Evolutionary conservation across 1,139 yeast species (phyloP).

Genomic region (Magnusiomyces clavatus): DNA sequence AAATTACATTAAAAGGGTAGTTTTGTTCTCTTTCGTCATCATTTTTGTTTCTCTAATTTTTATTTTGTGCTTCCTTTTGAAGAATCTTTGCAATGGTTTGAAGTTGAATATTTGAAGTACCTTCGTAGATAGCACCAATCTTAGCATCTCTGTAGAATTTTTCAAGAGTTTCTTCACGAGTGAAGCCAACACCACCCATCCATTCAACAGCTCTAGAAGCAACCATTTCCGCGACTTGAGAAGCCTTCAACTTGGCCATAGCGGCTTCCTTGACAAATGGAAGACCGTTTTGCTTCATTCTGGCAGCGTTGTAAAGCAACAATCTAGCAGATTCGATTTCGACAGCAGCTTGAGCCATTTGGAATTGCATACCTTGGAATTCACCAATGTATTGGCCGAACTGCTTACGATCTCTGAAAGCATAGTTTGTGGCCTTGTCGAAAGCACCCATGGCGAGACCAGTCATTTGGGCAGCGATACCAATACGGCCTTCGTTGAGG

Average conservation of each 20-base stretch:
- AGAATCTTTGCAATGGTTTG: constrained; percentile 38
- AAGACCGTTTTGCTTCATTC: constrained; percentile 37
- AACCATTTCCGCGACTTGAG: constrained; percentile 37
- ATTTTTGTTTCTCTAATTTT: no score
- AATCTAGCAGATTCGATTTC: constrained; percentile 41
- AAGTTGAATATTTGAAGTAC: constrained; percentile 39
- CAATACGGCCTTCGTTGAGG: constrained; percentile 40
- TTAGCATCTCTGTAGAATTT: constrained; percentile 40
- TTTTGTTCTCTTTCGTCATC: no score
- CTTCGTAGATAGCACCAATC: constrained; percentile 41
- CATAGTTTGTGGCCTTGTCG: constrained; percentile 35
- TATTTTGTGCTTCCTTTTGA: constrained; percentile 29
- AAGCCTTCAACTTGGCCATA: constrained; percentile 38
- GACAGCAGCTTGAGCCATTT: constrained; percentile 39
- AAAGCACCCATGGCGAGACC: constrained; percentile 41
- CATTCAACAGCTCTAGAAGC: constrained; percentile 39
- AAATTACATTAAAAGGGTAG: no score
- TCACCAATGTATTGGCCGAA: constrained; percentile 39
- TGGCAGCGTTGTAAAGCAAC: constrained; percentile 38
- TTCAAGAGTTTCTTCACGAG: constrained; percentile 37
- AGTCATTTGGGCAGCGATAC: constrained; percentile 41
- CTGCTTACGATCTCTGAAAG: constrained; percentile 37
- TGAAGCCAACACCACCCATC: constrained; percentile 44
- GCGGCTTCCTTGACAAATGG: constrained; percentile 40
- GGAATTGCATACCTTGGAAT: constrained; percentile 42